Percentiles rank a stretch among this genome's conserved stretches.
Conservation (phyloP, 768 basidiomycete genomes). For the Pleurotus eryngii region DNA sequence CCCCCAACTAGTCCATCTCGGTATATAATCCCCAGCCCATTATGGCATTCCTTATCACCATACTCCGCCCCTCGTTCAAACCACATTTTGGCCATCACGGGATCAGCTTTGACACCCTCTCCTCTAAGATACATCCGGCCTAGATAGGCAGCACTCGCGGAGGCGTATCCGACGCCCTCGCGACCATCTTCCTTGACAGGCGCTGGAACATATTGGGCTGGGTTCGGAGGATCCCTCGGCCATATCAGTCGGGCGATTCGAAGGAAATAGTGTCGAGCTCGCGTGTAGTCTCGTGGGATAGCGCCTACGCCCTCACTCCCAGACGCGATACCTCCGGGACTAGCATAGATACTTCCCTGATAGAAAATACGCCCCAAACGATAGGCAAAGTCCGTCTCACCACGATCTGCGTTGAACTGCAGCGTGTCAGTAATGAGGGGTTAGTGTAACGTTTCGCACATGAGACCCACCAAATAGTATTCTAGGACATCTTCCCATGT, state of each 20-base stretch:
- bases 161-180: slow-evolving; percentile 56
- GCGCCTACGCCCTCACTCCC: slow-evolving; percentile 92
- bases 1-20: slow-evolving; percentile 79
- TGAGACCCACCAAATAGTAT: slow-evolving; percentile 71
- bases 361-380: slow-evolving; percentile 95
- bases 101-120: slow-evolving; percentile 83
- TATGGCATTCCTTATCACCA: slow-evolving; percentile 85
- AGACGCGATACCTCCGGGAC: slow-evolving; percentile 75
- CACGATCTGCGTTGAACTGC: slow-evolving; percentile 93
- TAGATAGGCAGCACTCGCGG: slow-evolving; percentile 81
- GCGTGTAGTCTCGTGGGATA: slow-evolving; percentile 74
- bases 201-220: slow-evolving; percentile 38
- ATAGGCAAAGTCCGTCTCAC: slow-evolving; percentile 85
- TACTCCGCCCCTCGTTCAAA: slow-evolving; percentile 81
- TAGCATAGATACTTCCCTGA: slow-evolving; percentile 86
- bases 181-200: slow-evolving; percentile 44
- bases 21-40: slow-evolving; percentile 89
- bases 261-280: slow-evolving; percentile 81
- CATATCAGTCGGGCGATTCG: slow-evolving; percentile 82
- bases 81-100: slow-evolving; percentile 83
- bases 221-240: slow-evolving; percentile 73
- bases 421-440: slow-evolving; percentile 8
- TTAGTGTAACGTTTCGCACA: neutral
- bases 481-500: slow-evolving; percentile 93
- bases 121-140: slow-evolving; percentile 94